Conservation (phyloP, 495 filamentous ascomycete species). For the Parathielavia appendiculata region DNA sequence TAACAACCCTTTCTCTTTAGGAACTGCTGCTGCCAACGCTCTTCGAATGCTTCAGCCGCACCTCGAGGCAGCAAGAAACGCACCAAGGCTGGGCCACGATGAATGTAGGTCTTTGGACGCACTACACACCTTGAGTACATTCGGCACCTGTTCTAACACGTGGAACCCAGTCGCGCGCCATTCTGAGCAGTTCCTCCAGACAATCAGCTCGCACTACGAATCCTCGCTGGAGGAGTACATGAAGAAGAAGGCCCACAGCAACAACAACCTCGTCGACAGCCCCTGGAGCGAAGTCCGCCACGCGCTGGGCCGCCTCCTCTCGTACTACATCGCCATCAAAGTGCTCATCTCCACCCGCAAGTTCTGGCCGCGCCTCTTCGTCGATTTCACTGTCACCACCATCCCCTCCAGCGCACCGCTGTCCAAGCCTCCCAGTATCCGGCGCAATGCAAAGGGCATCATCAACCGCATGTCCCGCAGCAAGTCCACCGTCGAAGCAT, state of each 20-base stretch:
- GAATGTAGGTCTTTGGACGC: conserved; percentile 7
- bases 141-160: neutral
- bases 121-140: neutral
- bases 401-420: conserved; percentile 17
- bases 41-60: conserved; percentile 1
- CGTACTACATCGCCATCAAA: conserved; percentile 21
- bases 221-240: conserved; percentile 9
- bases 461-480: conserved; percentile 10
- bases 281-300: conserved; percentile 22
- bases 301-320: conserved; percentile 19
- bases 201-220: conserved; percentile 3
- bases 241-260: conserved; percentile 1
- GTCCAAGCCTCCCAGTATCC: neutral
- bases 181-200: conserved; percentile 1
- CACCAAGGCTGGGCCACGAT: neutral
- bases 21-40: neutral
- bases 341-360: conserved; percentile 12
- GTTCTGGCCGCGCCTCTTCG: conserved; percentile 22
- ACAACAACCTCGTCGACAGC: conserved; percentile 1
- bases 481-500: neutral
- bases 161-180: conserved; percentile 1
- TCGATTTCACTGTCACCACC: conserved; percentile 15
- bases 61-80: neutral
- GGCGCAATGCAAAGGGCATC: conserved; percentile 14
- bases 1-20: neutral